These are phyloP conservation scores for Penicillium expansum DNA, from an alignment of 2,329 filamentous ascomycete species.

Conservation along the genomic window DNA sequence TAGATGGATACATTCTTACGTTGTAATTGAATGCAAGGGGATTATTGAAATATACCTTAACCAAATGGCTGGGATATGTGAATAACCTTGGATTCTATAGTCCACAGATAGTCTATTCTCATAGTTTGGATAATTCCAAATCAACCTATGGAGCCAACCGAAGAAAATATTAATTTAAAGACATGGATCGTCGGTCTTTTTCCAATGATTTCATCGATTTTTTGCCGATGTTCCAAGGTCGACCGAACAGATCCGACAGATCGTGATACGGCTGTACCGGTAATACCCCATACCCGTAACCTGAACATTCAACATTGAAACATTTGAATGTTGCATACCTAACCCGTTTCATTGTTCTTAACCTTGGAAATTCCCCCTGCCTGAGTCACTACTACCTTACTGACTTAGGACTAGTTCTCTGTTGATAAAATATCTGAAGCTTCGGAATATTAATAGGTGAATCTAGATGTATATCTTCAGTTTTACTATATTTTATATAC, in stretches of 20 bases:
- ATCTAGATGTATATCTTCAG: constrained; percentile 17
- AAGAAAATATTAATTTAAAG: not conserved
- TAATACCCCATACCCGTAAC: constrained; percentile 12
- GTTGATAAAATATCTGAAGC: not conserved
- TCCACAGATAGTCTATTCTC: not conserved
- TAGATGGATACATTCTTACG: not conserved
- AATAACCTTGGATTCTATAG: not conserved
- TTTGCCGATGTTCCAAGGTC: not conserved
- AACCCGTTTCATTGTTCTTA: not conserved
- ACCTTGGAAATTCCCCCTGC: not conserved
- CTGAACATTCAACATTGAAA: not conserved
- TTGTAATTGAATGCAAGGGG: not conserved
- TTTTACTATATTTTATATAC: not conserved
- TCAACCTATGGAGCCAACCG: not conserved
- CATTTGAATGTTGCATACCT: not conserved
- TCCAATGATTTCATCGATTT: constrained; percentile 25
- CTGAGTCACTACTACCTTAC: constrained; percentile 1
- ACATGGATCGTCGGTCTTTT: not conserved
- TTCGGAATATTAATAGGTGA: constrained; percentile 3
- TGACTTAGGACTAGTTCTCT: constrained; percentile 4
- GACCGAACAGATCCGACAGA: constrained; percentile 15
- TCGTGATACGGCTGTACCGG: constrained; percentile 7
- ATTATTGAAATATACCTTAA: not conserved
- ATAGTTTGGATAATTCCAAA: constrained; percentile 14
- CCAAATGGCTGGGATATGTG: not conserved